Evolutionary conservation across 305 asterid genomes (phyloP).

Genomic region (Andrographis paniculata): DNA sequence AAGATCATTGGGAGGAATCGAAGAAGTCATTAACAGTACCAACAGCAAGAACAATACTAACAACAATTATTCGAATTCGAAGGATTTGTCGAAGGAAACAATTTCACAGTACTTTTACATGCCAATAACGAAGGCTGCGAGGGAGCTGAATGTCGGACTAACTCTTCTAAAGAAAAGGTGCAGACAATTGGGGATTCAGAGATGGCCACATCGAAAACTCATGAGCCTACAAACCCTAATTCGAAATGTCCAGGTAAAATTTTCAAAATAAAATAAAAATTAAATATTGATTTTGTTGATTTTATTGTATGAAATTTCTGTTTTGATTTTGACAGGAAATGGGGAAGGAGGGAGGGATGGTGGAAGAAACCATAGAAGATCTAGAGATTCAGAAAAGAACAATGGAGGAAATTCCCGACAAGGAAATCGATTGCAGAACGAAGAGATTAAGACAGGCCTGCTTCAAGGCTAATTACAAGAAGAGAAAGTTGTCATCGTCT

Average conservation of each 20-base stretch:
- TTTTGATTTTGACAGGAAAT: conserved; percentile 26
- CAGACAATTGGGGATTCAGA: conserved; percentile 63
- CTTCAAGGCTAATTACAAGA: conserved; percentile 77
- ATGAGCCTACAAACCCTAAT: conserved; percentile 84
- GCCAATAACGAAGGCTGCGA: conserved; percentile 83
- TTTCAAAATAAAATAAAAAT: too few species aligned
- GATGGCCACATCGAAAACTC: conserved; percentile 92
- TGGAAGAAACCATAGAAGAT: conserved; percentile 23
- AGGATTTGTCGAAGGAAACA: conserved; percentile 28
- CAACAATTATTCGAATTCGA: too few species aligned
- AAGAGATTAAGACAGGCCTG: conserved; percentile 72
- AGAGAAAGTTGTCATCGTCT: conserved; percentile 29
- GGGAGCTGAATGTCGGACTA: conserved; percentile 64
- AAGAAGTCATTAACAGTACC: too few species aligned
- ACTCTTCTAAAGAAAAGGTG: conserved; percentile 86
- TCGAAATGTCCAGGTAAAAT: conserved; percentile 72
- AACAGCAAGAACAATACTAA: too few species aligned
- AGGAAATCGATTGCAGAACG: conserved; percentile 43
- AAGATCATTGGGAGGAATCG: too few species aligned
- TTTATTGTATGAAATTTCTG: neutral
- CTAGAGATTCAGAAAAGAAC: conserved; percentile 45
- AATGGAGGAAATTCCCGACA: conserved; percentile 46
- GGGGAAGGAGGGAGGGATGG: conserved; percentile 26
- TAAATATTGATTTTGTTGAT: neutral
- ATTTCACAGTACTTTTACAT: conserved; percentile 60